Evolutionary conservation across 1,284 basidiomycete genomes (phyloP), one percentile per base, ranked within the genome.

Genomic region (Pterulicium gracile): DNA sequence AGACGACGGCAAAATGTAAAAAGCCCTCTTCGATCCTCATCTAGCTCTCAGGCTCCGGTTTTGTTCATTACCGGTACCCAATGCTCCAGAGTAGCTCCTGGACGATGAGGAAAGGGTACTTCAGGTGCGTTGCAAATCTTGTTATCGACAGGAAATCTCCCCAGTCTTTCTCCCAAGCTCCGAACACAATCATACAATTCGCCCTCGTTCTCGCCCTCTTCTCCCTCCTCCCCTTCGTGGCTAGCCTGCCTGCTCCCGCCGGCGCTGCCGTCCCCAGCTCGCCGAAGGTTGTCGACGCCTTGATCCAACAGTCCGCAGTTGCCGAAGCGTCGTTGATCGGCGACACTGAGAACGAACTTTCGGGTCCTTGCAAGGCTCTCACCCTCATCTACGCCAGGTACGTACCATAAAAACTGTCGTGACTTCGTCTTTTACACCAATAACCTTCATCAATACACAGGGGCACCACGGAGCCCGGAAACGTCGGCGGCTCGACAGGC

Each of bases 401-500:
- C 7, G 27, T n/a, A 7, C 27, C n/a, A 7, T n/a, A 32, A 10
- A 10, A 7, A 10, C 27, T n/a, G n/a, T 32, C 27, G 10, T 32
- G 7, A 10, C n/a, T 32, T n/a, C 27, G 10, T 32, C 10, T 10
- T n/a, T 32, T 7, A 32, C n/a, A 10, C n/a, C n/a, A n/a, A n/a
- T n/a, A n/a, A n/a, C n/a, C n/a, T n/a, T n/a, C n/a, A 10, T 10
- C n/a, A 7, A 10, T 7, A 7, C n/a, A 7, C 27, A 32, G 27
- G n/a, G 27, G 27, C n/a, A 32, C 27, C n/a, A 32, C 7, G 7
- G 27, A 32, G 27, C 27, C 27, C 7, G 27, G 27, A n/a, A 32
- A 32, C 27, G 27, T 64, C 24, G 62, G 61, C 1, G 50, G 50
- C 17, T 52, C 58, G 36, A 60, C 64, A 15, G 62, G 64, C 0